Conservation (phyloP, 345 rosid species). For the Orychophragmus violaceus region DNA sequence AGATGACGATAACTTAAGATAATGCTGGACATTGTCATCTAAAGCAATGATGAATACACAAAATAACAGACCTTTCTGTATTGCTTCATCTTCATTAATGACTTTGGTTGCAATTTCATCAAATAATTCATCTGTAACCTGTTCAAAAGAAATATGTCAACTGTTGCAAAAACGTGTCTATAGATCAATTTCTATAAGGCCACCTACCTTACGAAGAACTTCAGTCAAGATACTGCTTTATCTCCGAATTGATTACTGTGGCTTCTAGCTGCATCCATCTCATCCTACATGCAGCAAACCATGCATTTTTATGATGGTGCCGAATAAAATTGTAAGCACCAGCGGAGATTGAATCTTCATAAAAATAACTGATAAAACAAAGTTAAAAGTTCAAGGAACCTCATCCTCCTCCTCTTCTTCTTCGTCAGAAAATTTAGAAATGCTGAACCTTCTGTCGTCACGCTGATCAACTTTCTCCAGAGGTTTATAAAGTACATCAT, state of each 20-base stretch:
- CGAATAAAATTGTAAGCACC: conserved; percentile 7
- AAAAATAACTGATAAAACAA: not conserved
- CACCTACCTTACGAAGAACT: conserved; percentile 79
- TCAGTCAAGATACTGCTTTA: conserved; percentile 88
- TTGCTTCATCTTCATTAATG: conserved; percentile 62
- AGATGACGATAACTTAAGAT: conserved; percentile 34
- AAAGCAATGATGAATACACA: conserved; percentile 27
- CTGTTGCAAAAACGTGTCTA: not conserved
- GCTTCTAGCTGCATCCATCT: conserved; percentile 62
- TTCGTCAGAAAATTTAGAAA: conserved; percentile 69
- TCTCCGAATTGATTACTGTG: conserved; percentile 83
- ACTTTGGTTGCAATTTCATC: conserved; percentile 95
- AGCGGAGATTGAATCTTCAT: not conserved
- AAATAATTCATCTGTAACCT: conserved; percentile 96
- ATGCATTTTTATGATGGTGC: conserved; percentile 1
- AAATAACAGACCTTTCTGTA: conserved; percentile 58
- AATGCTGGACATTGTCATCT: conserved; percentile 41
- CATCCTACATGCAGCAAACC: conserved; percentile 54
- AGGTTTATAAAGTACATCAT: conserved; percentile 52
- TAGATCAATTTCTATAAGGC: conserved; percentile 14
- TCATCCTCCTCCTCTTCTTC: conserved; percentile 83
- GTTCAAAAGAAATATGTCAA: conserved; percentile 29
- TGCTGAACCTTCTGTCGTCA: conserved; percentile 65
- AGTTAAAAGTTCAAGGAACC: conserved; percentile 29
- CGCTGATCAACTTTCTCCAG: conserved; percentile 43